Evolutionary conservation across 2,329 filamentous ascomycete species (phyloP), one percentile per base, ranked within the genome.

Genomic region (Calonectria pauciramosa): DNA sequence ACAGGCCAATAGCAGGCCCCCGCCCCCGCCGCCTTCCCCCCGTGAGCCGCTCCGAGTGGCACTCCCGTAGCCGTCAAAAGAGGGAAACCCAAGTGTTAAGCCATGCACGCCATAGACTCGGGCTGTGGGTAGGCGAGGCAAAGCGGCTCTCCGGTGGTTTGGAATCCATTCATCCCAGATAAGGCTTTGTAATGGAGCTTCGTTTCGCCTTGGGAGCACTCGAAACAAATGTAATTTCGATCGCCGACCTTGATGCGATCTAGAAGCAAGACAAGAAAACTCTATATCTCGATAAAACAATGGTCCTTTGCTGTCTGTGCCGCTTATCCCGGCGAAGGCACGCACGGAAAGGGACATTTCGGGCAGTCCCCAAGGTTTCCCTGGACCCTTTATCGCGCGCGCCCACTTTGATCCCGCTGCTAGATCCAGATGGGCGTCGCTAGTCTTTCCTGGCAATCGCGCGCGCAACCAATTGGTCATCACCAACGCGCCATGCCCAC

Each of bases 381-480:
- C 68, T 64, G 65, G 76, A 68, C 72, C 75, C 78, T 78, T 75
- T 80, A 78, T 80, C 77, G 77, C 79, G 74, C 56, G 56, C 56
- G 56, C 67, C 80, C 80, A 81, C 80, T 79, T 78, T 76, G 56
- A 75, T 65, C 56, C 74, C 74, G 78, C 68, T 75, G 72, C 80
- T 81, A 79, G 79, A 77, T 75, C 80, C 78, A 71, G 74, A 81
- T 81, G 77, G 79, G 80, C 70, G 74, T 63, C 76, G 67, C 71
- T 80, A 76, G 73, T 73, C 76, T 59, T 72, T 72, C 70, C 74
- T 80, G 75, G 76, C 77, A 76, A 81, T 78, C 77, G 77, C 73
- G 47, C 71, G 47, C 69, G 71, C 72, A 74, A 73, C 77, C 78
- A 80, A 81, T 81, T 81, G 76, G 73, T 75, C 72, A 72, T 59